Base-by-base conservation (phyloP, 192 early-diverging fungal genomes). In the Coemansia sp. region DNA sequence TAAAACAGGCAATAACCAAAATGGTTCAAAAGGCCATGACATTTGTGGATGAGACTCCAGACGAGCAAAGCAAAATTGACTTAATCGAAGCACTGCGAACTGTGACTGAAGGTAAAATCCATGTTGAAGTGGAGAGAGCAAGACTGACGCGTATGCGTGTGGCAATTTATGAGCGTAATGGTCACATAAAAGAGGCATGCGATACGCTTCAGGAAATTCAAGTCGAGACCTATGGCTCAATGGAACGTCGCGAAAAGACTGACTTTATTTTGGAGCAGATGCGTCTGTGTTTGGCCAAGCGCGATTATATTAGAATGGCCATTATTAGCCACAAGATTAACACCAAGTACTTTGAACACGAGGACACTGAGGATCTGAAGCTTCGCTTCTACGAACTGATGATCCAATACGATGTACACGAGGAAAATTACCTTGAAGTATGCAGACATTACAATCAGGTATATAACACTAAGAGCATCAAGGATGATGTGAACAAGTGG, bases 201-300 rank as follows among this genome's bases (percentile, higher is more conserved):
- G 95, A 98, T 57, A 91, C 94, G 68, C 79, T 99, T 67, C 96
- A 98, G 78, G 95, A 97, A 66, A 78, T 99, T 54, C 96, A 98
- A 80, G 94, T 97, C 10, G 97, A 99, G 81, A 99, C 97, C 5
- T 98, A 93, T 77, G 97, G 97, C 25, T 96, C 94, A 19, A 98
- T 99, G 96, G 95, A 98, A 60, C 90, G 90, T 71, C 89, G 95
- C 51, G 97, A 99, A 78, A 99, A 99, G 85, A 96, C 94, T 1
- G 95, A 97, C 65, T 99, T 99, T 75, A 96, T 99, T 69, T 75
- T 99, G 32, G 96, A 98, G 78, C 97, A 99, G 77, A 96, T 99
- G 92, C 89, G 97, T 31, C 84, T 99, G 31, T 90, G 90, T 63
- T 74, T 99, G 47, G 90, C 91, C 31, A 98, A 96, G 85, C 85